These are phyloP conservation scores for Backusella psychrophila DNA, from an alignment of 192 early-diverging fungal species.

Conservation along the genomic window DNA sequence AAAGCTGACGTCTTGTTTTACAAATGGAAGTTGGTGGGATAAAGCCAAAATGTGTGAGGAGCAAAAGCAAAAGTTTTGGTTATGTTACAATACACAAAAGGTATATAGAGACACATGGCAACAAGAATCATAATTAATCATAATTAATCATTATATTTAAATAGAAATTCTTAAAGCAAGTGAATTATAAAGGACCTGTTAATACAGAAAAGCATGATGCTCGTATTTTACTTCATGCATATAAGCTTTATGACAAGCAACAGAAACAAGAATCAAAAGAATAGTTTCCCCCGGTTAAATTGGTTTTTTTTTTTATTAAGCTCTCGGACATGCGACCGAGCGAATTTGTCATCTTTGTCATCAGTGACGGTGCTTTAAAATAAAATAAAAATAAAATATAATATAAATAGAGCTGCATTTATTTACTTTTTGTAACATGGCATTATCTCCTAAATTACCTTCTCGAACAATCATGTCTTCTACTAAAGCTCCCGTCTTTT, in stretches of 20 bases:
- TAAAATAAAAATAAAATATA: neutral
- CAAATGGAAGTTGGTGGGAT: constrained; percentile 40
- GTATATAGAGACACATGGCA: neutral
- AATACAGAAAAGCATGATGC: constrained; percentile 19
- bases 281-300: neutral
- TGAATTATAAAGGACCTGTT: constrained; percentile 23
- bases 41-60: constrained; percentile 41
- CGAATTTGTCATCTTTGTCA: neutral
- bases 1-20: constrained; percentile 32
- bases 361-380: neutral
- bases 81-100: constrained; percentile 37
- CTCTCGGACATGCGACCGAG: neutral
- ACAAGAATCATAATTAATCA: too few species aligned
- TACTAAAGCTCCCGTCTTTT: constrained; percentile 21
- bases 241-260: constrained; percentile 4
- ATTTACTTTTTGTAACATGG: neutral
- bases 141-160: too few species aligned
- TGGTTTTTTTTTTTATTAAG: neutral
- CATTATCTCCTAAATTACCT: neutral
- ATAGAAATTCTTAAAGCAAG: constrained; percentile 23
- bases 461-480: neutral
- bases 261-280: neutral
- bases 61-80: constrained; percentile 38
- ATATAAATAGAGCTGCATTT: neutral
- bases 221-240: neutral